phyloP scores from a whole-genome alignment of 2,329 filamentous ascomycete species.

The Stromatinia cepivora region DNA sequence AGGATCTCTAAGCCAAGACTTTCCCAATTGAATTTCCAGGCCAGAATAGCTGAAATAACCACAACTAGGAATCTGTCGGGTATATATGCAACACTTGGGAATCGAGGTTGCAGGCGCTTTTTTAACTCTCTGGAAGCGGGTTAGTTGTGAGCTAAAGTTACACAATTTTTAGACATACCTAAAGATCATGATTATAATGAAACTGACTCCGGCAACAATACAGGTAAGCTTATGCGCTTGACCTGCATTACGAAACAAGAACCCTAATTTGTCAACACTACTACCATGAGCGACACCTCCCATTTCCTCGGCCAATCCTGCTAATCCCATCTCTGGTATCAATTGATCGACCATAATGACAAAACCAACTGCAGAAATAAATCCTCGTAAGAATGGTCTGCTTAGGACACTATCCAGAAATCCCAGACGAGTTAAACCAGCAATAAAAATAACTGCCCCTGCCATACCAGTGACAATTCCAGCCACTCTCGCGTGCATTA shows the following conservation, averaged over 20 bases:
- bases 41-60: conserved; percentile 76
- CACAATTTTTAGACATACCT: conserved; percentile 53
- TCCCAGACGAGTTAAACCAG: conserved; percentile 80
- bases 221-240: conserved; percentile 74
- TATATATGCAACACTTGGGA: conserved; percentile 79
- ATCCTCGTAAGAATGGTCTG: conserved; percentile 86
- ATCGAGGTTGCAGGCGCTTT: conserved; percentile 73
- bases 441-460: conserved; percentile 83
- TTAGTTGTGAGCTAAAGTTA: neutral
- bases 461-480: conserved; percentile 87
- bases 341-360: conserved; percentile 95
- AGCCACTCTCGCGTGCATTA: conserved; percentile 76
- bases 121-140: conserved; percentile 68
- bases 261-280: conserved; percentile 80
- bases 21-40: conserved; percentile 77
- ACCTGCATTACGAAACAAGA: conserved; percentile 67
- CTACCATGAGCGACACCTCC: conserved; percentile 76
- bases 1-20: conserved; percentile 77
- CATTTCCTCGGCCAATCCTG: conserved; percentile 59
- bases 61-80: conserved; percentile 92
- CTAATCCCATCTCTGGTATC: conserved; percentile 84
- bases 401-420: conserved; percentile 95
- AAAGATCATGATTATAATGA: conserved; percentile 86
- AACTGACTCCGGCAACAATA: conserved; percentile 74
- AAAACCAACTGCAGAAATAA: conserved; percentile 95